phyloP scores from a whole-genome alignment of 305 asterid genomes.

The Ajuga reptans region DNA sequence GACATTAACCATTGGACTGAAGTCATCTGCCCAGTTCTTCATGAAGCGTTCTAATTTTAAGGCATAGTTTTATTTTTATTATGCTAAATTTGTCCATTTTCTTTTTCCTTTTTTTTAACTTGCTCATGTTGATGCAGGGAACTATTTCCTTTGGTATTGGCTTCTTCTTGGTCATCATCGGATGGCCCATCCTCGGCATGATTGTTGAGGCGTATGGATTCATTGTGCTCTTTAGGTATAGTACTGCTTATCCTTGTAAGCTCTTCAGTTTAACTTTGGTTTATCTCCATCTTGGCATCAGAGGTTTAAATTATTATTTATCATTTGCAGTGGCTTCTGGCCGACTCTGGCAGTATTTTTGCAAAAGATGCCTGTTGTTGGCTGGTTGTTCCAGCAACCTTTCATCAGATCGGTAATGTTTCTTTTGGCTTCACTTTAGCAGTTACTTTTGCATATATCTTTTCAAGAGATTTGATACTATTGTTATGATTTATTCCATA shows the following conservation, averaged over 20 bases:
- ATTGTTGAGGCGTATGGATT: conserved; percentile 66
- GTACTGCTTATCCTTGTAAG: neutral
- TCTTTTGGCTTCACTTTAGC: neutral
- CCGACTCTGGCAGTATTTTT: conserved; percentile 58
- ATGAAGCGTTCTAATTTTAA: conserved; percentile 56
- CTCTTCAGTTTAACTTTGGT: neutral
- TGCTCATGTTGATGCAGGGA: conserved; percentile 39
- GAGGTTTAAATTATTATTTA: conserved; percentile 2
- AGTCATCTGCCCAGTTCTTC: conserved; percentile 56
- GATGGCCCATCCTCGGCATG: conserved; percentile 77
- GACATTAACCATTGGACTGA: conserved; percentile 66
- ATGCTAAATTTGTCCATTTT: neutral
- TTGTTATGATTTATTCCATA: neutral
- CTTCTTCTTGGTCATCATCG: conserved; percentile 60
- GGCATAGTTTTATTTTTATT: conserved; percentile 25
- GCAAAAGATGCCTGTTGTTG: conserved; percentile 62
- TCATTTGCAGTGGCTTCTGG: conserved; percentile 72
- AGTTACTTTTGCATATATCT: neutral
- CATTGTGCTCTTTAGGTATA: conserved; percentile 61
- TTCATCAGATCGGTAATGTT: conserved; percentile 56
- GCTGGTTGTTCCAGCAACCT: conserved; percentile 71
- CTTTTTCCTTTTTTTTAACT: neutral
- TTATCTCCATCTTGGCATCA: neutral
- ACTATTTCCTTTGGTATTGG: conserved; percentile 58
- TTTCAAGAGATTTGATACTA: neutral